Conservation (phyloP, 2,329 filamentous ascomycete genomes). For the Remersonia thermophila region DNA sequence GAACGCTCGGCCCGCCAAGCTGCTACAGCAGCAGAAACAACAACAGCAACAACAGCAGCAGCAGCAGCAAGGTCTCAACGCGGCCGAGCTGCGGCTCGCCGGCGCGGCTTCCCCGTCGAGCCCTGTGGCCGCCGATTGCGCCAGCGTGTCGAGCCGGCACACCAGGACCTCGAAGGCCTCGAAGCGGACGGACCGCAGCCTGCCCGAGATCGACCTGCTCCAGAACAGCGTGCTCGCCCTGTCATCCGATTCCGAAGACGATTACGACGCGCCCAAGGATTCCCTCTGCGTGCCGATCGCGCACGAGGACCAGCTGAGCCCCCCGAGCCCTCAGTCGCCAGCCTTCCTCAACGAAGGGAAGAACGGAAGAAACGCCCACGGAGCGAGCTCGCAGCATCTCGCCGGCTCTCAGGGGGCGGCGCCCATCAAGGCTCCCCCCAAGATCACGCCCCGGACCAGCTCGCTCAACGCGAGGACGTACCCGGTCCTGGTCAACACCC, state of each 20-base stretch:
- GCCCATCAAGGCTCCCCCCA: neutral
- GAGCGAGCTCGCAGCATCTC: too few species aligned
- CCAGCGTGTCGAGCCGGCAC: conserved; percentile 43
- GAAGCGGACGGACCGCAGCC: conserved; percentile 34
- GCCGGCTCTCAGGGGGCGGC: conserved; percentile 10
- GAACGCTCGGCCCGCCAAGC: conserved; percentile 6
- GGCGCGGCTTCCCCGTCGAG: conserved; percentile 20
- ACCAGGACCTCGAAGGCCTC: conserved; percentile 43
- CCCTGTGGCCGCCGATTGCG: conserved; percentile 29
- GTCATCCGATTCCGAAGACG: conserved; percentile 45
- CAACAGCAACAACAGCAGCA: too few species aligned
- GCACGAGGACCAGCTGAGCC: conserved; percentile 16
- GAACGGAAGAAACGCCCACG: too few species aligned
- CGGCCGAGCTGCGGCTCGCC: conserved; percentile 18
- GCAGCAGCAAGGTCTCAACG: conserved; percentile 10
- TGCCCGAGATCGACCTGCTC: conserved; percentile 39
- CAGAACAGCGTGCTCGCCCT: conserved; percentile 44
- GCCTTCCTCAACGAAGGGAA: too few species aligned
- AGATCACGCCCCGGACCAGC: conserved; percentile 19
- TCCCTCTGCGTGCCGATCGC: conserved; percentile 21
- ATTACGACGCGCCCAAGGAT: conserved; percentile 22
- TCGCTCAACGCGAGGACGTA: conserved; percentile 17
- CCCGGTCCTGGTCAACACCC: conserved; percentile 2
- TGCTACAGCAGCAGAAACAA: too few species aligned
- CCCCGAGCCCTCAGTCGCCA: conserved; percentile 15